phyloP scores from a whole-genome alignment of 192 early-diverging fungal species.

The Coemansia sp. region DNA sequence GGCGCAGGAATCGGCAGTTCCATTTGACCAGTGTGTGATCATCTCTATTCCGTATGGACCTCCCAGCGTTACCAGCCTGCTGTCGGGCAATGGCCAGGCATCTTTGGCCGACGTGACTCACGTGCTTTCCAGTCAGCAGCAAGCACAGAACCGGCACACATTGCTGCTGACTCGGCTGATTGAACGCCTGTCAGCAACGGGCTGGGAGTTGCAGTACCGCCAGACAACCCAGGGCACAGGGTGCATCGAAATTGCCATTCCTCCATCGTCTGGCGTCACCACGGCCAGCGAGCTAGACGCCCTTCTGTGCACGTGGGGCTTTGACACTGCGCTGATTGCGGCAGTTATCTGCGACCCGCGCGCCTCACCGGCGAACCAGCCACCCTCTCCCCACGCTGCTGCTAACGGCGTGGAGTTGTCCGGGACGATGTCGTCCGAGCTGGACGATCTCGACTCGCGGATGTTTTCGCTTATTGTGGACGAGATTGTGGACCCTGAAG shows the following conservation, averaged over 20 bases:
- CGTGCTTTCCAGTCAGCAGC: constrained; percentile 16
- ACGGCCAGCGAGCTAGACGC: constrained; percentile 20
- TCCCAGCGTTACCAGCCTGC: constrained; percentile 1
- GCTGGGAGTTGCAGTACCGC: constrained; percentile 32
- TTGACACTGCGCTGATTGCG: constrained; percentile 28
- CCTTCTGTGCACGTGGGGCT: constrained; percentile 34
- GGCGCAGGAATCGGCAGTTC: constrained; percentile 12
- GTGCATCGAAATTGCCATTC: constrained; percentile 27
- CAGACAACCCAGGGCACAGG: constrained; percentile 8
- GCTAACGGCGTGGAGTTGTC: background rate
- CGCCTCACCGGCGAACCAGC: background rate
- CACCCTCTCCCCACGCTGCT: background rate
- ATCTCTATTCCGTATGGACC: constrained; percentile 26
- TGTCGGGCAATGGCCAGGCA: background rate
- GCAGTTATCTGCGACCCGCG: constrained; percentile 20
- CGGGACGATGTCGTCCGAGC: constrained; percentile 1
- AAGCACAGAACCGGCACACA: constrained; percentile 19
- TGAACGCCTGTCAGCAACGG: constrained; percentile 29
- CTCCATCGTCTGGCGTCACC: constrained; percentile 29
- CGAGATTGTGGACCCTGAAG: constrained; percentile 46
- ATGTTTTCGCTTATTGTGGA: constrained; percentile 47
- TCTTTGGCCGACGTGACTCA: constrained; percentile 17
- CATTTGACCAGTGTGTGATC: constrained; percentile 27
- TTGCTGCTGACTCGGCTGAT: constrained; percentile 28
- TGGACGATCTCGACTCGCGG: constrained; percentile 23